Evolutionary conservation across 495 filamentous ascomycete genomes (phyloP), one percentile per base, ranked within the genome.

Genomic region (Hyaloscypha hepaticicola): DNA sequence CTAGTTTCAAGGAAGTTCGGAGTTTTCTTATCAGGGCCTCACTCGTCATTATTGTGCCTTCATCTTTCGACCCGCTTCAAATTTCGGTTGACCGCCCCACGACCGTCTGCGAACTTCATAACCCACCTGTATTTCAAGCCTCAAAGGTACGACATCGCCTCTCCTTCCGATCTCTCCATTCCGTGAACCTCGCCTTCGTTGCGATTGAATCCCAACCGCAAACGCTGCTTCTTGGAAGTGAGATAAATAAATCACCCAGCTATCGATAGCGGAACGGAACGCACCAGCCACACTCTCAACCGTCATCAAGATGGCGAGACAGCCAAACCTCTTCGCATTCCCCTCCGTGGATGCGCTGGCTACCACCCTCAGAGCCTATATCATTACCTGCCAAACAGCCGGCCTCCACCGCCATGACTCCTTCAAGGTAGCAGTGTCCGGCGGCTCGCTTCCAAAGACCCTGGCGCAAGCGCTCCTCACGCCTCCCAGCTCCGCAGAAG

Each of bases 371-470:
- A 86, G 92, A 69, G 79, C 83, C 66, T 98, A 96, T 76, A 79
- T 99, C 64, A 79, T 97, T 64, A 80, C 86, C 51, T 83, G 80
- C 66, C 94, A 99, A 78, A 89, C 87, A 69, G 83, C 87, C 33
- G 91, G 91, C 31, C 72, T 98, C 21, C 78, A 79, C 52, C 91
- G 92, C 56, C 95, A 99, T 76, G 78, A 80, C 59, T 84, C 81
- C 71, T 97, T 99, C 83, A 93, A 93, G 73, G 80, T 99, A 64
- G 95, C 87, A 51, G 89, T 99, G 50, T 98, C 95, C 1, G 95
- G 96, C 69, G 96, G 95, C 55, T 98, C 96, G 16, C 87, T 99
- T 7, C 95, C 95, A 25, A 85, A 88, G 61, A 90, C 88, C 27
- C 90, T 99, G 25, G 92, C 92, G 22, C 72, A 79, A 51, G 90